Conservation (phyloP, 495 filamentous ascomycete genomes). For the Stereocaulon alpinum region DNA sequence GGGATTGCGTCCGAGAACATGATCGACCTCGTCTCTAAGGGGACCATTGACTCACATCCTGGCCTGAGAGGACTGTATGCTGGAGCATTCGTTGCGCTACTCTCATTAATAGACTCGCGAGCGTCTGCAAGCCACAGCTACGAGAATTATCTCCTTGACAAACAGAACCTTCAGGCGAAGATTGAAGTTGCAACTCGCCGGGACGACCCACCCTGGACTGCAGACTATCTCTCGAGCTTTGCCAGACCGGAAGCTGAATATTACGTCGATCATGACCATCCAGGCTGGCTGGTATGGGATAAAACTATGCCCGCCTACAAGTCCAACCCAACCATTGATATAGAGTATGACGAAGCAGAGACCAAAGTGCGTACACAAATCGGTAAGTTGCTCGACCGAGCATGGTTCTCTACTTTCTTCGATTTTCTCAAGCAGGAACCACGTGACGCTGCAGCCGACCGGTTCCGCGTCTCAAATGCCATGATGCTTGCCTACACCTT, state of each 20-base stretch:
- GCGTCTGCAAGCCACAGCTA: constrained; percentile 79
- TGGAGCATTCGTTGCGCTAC: constrained; percentile 66
- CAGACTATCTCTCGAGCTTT: constrained; percentile 67
- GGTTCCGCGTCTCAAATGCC: constrained; percentile 78
- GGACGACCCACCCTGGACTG: constrained; percentile 66
- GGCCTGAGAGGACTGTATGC: constrained; percentile 72
- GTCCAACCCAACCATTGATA: constrained; percentile 54
- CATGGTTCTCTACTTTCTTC: constrained; percentile 85
- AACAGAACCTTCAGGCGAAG: constrained; percentile 64
- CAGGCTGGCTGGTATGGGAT: constrained; percentile 95
- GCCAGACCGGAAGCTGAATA: constrained; percentile 71
- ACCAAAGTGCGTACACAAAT: constrained; percentile 66
- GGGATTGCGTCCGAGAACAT: constrained; percentile 70
- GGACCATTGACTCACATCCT: constrained; percentile 84
- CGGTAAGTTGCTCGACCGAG: constrained; percentile 62
- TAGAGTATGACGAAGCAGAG: constrained; percentile 79
- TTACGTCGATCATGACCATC: constrained; percentile 83
- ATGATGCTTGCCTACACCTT: constrained; percentile 81
- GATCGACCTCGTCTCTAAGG: constrained; percentile 71
- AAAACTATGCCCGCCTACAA: constrained; percentile 70
- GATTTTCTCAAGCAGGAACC: constrained; percentile 94
- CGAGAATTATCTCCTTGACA: constrained; percentile 69
- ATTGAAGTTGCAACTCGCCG: constrained; percentile 58
- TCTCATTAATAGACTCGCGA: constrained; percentile 73
- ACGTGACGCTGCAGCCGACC: constrained; percentile 67